These are phyloP conservation scores for Trichoderma sp. DNA, from an alignment of 2,329 filamentous ascomycete genomes.

Conservation along the genomic window DNA sequence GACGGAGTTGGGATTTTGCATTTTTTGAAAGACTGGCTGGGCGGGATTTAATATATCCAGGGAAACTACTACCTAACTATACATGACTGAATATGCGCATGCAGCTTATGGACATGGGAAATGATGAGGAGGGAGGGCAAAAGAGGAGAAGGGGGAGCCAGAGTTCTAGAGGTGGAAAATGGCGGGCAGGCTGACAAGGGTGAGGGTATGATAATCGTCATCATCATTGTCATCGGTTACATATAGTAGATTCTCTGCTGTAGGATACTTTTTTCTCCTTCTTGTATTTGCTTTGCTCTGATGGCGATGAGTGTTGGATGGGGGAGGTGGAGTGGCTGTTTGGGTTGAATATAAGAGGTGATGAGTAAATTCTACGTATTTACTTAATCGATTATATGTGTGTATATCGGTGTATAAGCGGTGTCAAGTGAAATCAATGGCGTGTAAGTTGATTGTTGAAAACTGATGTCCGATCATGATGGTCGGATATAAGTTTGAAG, in stretches of 20 bases:
- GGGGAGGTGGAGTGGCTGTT: neutral
- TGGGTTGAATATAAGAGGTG: conserved; percentile 18
- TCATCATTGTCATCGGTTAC: conserved; percentile 17
- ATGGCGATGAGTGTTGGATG: neutral
- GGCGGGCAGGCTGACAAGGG: neutral
- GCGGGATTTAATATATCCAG: neutral
- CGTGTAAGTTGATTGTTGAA: neutral
- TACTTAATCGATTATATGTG: neutral
- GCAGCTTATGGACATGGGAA: conserved; percentile 5
- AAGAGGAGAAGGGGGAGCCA: neutral
- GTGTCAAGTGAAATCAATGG: neutral
- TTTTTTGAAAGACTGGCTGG: conserved; percentile 6
- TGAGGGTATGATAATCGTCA: conserved; percentile 7
- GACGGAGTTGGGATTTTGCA: conserved; percentile 20
- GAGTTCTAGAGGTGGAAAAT: neutral
- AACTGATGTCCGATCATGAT: neutral
- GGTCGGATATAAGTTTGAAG: no score
- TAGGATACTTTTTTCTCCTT: conserved; percentile 3
- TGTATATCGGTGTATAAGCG: neutral
- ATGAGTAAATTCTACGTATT: neutral
- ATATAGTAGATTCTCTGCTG: conserved; percentile 18
- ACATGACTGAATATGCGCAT: neutral
- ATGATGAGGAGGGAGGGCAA: neutral
- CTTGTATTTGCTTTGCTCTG: neutral
- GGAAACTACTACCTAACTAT: neutral